A percentile compares a stretch with the other conserved stretches of the same genome.
These are phyloP conservation scores for Aspergillus japonicus DNA, from an alignment of 2,329 filamentous ascomycete genomes.

Conservation along the genomic window DNA sequence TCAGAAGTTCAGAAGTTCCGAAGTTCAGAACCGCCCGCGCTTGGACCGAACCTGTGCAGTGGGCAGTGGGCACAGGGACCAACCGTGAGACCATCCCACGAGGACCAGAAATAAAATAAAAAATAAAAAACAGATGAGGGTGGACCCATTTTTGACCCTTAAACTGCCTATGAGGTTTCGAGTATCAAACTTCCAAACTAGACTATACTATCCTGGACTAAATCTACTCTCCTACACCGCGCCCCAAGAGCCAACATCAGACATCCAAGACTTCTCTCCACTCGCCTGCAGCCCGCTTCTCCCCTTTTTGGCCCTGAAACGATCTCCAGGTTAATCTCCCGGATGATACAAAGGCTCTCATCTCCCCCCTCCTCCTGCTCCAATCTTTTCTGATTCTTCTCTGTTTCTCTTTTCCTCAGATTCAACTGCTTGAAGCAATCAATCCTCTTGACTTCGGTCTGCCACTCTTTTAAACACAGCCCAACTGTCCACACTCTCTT, in stretches of 20 bases:
- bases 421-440: constrained; percentile 33
- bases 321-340: constrained; percentile 42
- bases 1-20: constrained; percentile 4
- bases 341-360: constrained; percentile 38
- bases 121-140: not conserved
- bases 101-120: too few species aligned
- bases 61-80: constrained; percentile 12
- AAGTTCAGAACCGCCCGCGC: constrained; percentile 6
- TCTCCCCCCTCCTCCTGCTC: constrained; percentile 24
- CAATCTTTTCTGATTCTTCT: constrained; percentile 23
- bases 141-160: constrained; percentile 8
- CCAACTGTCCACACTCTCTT: constrained; percentile 38
- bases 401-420: constrained; percentile 27
- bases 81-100: constrained; percentile 11
- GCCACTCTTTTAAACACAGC: constrained; percentile 38
- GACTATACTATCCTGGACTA: not conserved
- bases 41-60: constrained; percentile 1
- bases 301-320: constrained; percentile 23
- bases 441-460: constrained; percentile 45
- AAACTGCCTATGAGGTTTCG: not conserved
- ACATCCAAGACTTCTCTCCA: constrained; percentile 9
- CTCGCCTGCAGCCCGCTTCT: constrained; percentile 16
- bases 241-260: not conserved
- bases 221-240: not conserved
- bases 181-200: not conserved